Conservation (phyloP, 768 basidiomycete species). For the Mycena latifolia region DNA sequence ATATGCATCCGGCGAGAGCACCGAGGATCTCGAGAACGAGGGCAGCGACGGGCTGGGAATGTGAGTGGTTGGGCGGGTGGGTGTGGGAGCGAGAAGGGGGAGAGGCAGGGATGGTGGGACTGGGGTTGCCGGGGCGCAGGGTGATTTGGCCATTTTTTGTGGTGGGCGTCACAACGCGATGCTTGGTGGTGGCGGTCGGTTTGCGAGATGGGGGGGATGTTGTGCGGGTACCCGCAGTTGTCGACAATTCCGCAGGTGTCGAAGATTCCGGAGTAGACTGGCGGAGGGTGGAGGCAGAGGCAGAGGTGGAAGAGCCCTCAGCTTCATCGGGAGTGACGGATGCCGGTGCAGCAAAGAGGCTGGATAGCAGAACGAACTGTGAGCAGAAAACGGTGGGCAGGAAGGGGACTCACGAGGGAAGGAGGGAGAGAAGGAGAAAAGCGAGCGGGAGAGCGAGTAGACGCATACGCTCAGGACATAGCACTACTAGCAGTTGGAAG, state of each 20-base stretch:
- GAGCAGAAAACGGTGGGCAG: not conserved
- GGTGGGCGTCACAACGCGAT: not conserved
- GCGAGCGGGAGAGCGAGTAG: slow-evolving; percentile 11
- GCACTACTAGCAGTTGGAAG: slow-evolving; percentile 1
- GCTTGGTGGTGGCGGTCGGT: slow-evolving; percentile 12
- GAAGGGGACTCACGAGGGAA: slow-evolving; percentile 5
- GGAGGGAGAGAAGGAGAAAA: slow-evolving; percentile 8
- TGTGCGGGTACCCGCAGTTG: slow-evolving; percentile 12
- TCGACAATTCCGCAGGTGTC: too few species aligned
- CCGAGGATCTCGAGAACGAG: slow-evolving; percentile 61
- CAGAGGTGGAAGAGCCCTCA: too few species aligned
- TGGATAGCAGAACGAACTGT: not conserved
- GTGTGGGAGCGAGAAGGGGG: slow-evolving; percentile 16
- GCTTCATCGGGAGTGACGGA: not conserved
- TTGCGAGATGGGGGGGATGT: slow-evolving; percentile 29
- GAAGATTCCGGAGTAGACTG: too few species aligned
- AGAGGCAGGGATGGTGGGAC: slow-evolving; percentile 10
- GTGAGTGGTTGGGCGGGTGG: slow-evolving; percentile 43
- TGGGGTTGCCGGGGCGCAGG: not conserved
- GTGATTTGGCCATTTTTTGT: not conserved
- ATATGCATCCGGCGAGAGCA: slow-evolving; percentile 49
- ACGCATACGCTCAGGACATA: slow-evolving; percentile 7
- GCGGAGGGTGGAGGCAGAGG: too few species aligned
- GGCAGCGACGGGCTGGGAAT: not conserved
- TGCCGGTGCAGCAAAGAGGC: slow-evolving; percentile 23